Evolutionary conservation across 2,329 filamentous ascomycete species (phyloP), one percentile per base, ranked within the genome.

Genomic region (Salinomyces thailandicus): DNA sequence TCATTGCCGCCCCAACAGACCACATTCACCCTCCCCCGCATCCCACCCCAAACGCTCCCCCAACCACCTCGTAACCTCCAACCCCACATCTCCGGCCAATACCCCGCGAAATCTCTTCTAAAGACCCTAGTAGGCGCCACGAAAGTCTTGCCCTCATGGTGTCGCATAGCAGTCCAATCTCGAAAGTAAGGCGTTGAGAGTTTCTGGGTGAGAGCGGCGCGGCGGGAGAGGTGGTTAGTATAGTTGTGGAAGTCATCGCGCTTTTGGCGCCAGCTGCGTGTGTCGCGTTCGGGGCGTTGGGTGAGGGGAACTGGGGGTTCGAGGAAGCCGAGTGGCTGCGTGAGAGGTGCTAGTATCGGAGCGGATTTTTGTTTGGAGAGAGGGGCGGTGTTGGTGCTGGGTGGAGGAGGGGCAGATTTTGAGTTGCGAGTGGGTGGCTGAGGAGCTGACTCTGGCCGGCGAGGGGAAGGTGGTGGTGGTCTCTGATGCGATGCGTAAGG

Each of bases 181-280:
- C 86, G 82, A 66, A 94, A 98, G 63, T 98, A 98, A 2, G 89
- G 87, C 40, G 84, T 83, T 14, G 79, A 69, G 54, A 93, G 79
- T 58, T 85, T 77, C 48, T 75, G 72, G 30, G 83, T 58, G 81
- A 96, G 68, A 56, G 85, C 71, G 49, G 83, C 73, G 46, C 89
- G 75, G 47, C 79, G 74, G 46, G 74, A 69, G 5, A 95, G 62
- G 57, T 96, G 87, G 60, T 85, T 87, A 40, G 91, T 80, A 54
- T 84, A 87, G 61, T 91, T 70, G 45, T 84, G 77, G 55, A 93
- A 85, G 55, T 94, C 86, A 45, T 84, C 77, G 27, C 79, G 72
- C 33, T 77, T 75, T 62, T 94, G 70, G 43, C 68, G 67, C 44
- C 82, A 59, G 1, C 77, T 71, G 27, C 87, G 77, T 13, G 49